Percentiles rank a stretch among this genome's conserved stretches.
These are phyloP conservation scores for Chionographis japonica DNA, from an alignment of 106 monocot species.

Conservation along the genomic window DNA sequence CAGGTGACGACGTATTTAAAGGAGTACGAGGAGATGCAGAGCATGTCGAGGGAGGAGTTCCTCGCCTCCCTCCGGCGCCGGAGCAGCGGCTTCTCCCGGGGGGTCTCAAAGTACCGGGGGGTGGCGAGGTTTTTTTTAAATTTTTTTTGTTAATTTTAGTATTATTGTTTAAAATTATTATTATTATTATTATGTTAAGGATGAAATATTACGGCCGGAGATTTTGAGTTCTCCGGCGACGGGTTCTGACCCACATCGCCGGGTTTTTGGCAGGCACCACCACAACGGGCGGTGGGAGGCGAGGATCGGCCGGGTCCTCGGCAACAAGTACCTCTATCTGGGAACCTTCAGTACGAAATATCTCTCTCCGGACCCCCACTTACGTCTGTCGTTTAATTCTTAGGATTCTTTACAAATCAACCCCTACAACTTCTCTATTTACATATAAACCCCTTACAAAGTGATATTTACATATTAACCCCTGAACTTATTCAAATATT, in stretches of 20 bases:
- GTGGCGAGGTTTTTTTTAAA: not conserved
- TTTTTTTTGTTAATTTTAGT: too few species aligned
- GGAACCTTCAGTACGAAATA: constrained; percentile 50
- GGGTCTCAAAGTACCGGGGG: not conserved
- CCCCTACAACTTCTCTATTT: too few species aligned
- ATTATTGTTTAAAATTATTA: not conserved
- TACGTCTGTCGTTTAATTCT: too few species aligned
- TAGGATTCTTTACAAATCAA: too few species aligned
- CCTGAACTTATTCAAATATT: too few species aligned
- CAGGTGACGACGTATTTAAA: not conserved
- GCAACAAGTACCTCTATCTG: constrained; percentile 75
- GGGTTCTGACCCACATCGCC: too few species aligned
- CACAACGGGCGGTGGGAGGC: constrained; percentile 80
- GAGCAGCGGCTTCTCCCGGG: not conserved
- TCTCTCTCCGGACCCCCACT: not conserved
- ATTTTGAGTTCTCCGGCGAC: too few species aligned
- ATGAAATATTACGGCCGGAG: too few species aligned
- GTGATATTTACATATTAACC: too few species aligned
- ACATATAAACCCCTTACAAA: too few species aligned
- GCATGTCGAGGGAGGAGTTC: not conserved
- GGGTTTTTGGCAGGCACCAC: constrained; percentile 65
- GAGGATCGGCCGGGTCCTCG: constrained; percentile 54
- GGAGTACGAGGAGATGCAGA: not conserved
- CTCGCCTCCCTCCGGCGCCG: not conserved
- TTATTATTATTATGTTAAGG: too few species aligned